Evolutionary conservation across 768 basidiomycete genomes (phyloP), one percentile per base, ranked within the genome.

Genomic region (Amanita thiersii): DNA sequence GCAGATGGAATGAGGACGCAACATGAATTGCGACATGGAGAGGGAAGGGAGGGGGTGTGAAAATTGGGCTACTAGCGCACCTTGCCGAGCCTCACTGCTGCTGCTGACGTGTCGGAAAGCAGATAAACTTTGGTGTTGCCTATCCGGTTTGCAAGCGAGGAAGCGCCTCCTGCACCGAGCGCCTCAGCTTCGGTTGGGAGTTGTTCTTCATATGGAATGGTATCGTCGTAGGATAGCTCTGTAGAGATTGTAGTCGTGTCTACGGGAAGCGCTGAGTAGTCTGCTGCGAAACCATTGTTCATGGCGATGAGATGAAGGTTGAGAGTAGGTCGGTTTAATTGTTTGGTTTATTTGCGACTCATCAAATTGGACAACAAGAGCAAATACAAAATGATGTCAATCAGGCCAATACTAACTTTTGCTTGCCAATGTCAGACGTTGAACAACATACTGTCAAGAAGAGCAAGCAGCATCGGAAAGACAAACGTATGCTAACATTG

Each of bases 381-480:
- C 20, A 34, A 42, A 42, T 26, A 42, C 5, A 21, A 17, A 9
- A 30, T 9, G 29, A 30, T 9, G 29, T 30, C 29, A 30, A 30
- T 9, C 29, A 14, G 29, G 9, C 29, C 9, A 30, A 30, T 14
- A 30, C 29, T 14, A 14, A 14, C 14, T 36, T 3, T 37, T 30
- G 39, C 49, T 38, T 29, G 40, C 32, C 36, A 46, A 72, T 70
- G 68, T 65, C 68, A 17, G 70, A 71, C 33, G 60, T 66, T 29
- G 70, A 68, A 47, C 63, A 64, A 43, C 56, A 56, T 3, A 61
- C 62, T 5, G 69, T 77, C 28, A 88, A 72, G 61, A 91, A 93
- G 62, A 92, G 91, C 66, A 92, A 90, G 66, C 69, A 77, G 33
- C 84, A 89, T 59, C 73, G 92, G 48, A 96, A 96, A 58, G 92